phyloP scores from a whole-genome alignment of 2,329 filamentous ascomycete species.

The Colletotrichum falcatum region DNA sequence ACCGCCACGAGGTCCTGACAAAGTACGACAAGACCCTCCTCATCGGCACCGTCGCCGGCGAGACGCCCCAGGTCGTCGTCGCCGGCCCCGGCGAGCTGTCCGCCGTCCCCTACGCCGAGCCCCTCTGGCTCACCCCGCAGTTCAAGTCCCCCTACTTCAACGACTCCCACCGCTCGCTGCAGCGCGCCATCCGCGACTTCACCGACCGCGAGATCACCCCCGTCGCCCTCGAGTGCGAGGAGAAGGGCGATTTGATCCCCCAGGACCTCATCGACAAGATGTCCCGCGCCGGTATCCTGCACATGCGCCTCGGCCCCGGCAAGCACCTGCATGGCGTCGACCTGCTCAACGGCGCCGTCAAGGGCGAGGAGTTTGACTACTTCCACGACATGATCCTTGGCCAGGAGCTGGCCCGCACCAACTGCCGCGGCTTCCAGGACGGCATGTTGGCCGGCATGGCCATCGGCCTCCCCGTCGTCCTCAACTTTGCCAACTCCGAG shows the following conservation, averaged over 20 bases:
- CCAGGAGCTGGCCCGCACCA: conserved; percentile 79
- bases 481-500: conserved; percentile 80
- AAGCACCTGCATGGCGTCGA: conserved; percentile 81
- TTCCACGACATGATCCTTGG: conserved; percentile 84
- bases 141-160: conserved; percentile 87
- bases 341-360: conserved; percentile 75
- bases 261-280: conserved; percentile 82
- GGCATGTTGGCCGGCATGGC: conserved; percentile 90
- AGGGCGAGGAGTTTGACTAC: conserved; percentile 87
- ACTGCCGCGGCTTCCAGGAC: conserved; percentile 85
- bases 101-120: conserved; percentile 85
- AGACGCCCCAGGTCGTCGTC: conserved; percentile 79
- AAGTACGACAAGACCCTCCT: conserved; percentile 78
- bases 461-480: conserved; percentile 82
- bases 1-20: conserved; percentile 87
- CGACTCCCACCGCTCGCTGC: conserved; percentile 77
- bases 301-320: conserved; percentile 86
- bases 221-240: conserved; percentile 82
- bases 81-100: conserved; percentile 78
- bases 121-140: conserved; percentile 81
- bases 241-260: conserved; percentile 77
- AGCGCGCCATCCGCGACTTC: conserved; percentile 78
- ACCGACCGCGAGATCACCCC: conserved; percentile 77
- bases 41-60: conserved; percentile 80
- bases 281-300: conserved; percentile 78